Conservation (phyloP, 306 rosid genomes). For the Adenanthera pavonina region DNA sequence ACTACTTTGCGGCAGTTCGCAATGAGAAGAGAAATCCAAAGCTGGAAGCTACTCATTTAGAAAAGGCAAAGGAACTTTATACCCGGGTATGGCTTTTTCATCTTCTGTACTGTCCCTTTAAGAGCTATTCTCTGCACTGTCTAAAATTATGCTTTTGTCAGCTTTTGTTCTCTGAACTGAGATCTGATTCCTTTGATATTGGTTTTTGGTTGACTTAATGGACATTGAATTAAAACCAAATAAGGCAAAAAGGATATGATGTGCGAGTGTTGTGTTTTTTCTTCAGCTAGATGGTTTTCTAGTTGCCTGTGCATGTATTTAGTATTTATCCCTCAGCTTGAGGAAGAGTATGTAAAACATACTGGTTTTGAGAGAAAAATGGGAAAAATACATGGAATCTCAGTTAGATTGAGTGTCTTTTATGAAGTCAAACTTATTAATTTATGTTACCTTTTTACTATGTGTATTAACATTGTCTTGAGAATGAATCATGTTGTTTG, state of each 20-base stretch:
- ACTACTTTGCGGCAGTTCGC: constrained; percentile 97
- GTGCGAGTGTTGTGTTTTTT: constrained; percentile 1
- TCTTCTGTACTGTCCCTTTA: constrained; percentile 28
- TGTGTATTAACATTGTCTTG: constrained; percentile 3
- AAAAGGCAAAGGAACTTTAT: constrained; percentile 95
- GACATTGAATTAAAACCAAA: constrained; percentile 9
- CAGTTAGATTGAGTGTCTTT: neutral
- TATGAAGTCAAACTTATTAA: neutral
- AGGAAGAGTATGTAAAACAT: constrained; percentile 26
- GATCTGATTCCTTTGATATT: constrained; percentile 33
- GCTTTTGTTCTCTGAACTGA: constrained; percentile 29
- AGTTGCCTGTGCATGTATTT: neutral
- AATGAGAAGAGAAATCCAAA: constrained; percentile 98
- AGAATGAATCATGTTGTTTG: constrained; percentile 37
- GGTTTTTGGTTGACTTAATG: constrained; percentile 27
- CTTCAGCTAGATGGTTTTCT: neutral
- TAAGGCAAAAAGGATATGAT: neutral
- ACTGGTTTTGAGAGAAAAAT: constrained; percentile 16
- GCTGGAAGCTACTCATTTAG: constrained; percentile 98
- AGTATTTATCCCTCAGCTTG: neutral
- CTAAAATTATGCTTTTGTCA: constrained; percentile 20
- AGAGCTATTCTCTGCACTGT: constrained; percentile 23
- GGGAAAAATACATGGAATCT: neutral
- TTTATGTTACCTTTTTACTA: constrained; percentile 7
- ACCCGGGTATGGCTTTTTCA: constrained; percentile 58